phyloP scores from a whole-genome alignment of 2,329 filamentous ascomycete genomes.

The Colletotrichum agaves region DNA sequence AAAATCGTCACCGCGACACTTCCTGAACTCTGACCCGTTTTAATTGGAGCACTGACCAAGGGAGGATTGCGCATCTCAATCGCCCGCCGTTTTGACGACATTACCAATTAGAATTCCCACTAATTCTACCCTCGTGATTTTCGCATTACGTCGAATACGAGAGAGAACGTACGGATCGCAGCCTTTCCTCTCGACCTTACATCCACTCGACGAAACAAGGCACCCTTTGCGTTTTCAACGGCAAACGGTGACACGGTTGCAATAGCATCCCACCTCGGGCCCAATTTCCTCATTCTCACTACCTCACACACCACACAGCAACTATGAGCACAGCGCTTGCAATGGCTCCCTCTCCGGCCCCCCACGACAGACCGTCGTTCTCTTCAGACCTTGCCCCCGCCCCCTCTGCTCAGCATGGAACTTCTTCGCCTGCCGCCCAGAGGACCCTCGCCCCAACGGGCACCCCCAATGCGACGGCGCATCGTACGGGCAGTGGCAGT shows the following conservation, averaged over 20 bases:
- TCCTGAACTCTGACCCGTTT: constrained; percentile 27
- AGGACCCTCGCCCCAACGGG: constrained; percentile 53
- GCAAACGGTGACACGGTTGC: constrained; percentile 24
- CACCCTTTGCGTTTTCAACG: constrained; percentile 11
- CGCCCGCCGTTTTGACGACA: constrained; percentile 21
- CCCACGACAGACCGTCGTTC: constrained; percentile 71
- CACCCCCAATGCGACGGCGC: constrained; percentile 56
- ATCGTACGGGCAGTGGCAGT: constrained; percentile 65
- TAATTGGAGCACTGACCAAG: constrained; percentile 35
- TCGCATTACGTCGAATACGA: constrained; percentile 7
- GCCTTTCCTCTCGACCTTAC: neutral
- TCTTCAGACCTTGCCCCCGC: constrained; percentile 60
- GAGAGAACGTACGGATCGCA: neutral
- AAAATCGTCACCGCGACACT: constrained; percentile 20
- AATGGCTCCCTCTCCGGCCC: constrained; percentile 75
- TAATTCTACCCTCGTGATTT: neutral
- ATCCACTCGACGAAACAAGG: neutral
- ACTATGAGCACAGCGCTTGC: constrained; percentile 76
- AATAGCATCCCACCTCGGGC: constrained; percentile 25
- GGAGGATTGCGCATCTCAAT: constrained; percentile 35
- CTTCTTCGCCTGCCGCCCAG: constrained; percentile 58
- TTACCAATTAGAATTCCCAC: constrained; percentile 21
- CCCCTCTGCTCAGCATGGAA: constrained; percentile 41
- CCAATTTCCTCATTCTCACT: neutral
- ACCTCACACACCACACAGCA: constrained; percentile 23